These are phyloP conservation scores for Geosmithia putterillii DNA, from an alignment of 2,329 filamentous ascomycete genomes.

Conservation along the genomic window DNA sequence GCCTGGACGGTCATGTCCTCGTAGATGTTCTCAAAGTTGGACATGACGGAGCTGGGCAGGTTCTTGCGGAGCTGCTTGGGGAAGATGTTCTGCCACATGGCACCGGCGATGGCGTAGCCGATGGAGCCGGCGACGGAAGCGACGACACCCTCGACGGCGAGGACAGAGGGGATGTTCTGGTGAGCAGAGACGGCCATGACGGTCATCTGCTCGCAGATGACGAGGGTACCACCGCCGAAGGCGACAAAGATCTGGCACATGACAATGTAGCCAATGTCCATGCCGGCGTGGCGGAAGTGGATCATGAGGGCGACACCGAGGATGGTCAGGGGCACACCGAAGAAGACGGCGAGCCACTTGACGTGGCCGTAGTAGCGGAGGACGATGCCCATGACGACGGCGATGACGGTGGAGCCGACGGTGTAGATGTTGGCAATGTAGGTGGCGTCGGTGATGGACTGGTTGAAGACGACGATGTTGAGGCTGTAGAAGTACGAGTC, in stretches of 20 bases:
- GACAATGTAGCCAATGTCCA: constrained; percentile 39
- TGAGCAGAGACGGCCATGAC: constrained; percentile 49
- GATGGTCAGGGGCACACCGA: constrained; percentile 39
- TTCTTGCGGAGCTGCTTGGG: constrained; percentile 33
- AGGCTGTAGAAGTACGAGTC: constrained; percentile 43
- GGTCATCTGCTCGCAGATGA: constrained; percentile 48
- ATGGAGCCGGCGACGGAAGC: constrained; percentile 47
- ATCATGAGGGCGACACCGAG: constrained; percentile 47
- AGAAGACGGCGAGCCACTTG: constrained; percentile 35
- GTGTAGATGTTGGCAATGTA: constrained; percentile 37
- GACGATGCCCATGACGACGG: constrained; percentile 30
- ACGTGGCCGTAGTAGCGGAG: constrained; percentile 33
- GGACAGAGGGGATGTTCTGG: constrained; percentile 45
- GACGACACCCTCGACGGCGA: constrained; percentile 49
- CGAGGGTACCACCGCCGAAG: constrained; percentile 44
- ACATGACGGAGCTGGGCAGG: constrained; percentile 23
- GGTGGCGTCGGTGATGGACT: constrained; percentile 26
- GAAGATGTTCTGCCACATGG: constrained; percentile 53
- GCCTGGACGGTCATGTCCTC: constrained; percentile 39
- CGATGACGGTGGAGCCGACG: constrained; percentile 34
- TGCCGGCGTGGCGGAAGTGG: constrained; percentile 39
- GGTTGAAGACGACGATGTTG: constrained; percentile 36
- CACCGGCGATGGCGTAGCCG: constrained; percentile 46
- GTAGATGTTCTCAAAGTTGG: constrained; percentile 29
- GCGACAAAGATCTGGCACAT: constrained; percentile 52